Base-by-base conservation (phyloP, 768 basidiomycete genomes). In the Leccinum sublutescens region DNA sequence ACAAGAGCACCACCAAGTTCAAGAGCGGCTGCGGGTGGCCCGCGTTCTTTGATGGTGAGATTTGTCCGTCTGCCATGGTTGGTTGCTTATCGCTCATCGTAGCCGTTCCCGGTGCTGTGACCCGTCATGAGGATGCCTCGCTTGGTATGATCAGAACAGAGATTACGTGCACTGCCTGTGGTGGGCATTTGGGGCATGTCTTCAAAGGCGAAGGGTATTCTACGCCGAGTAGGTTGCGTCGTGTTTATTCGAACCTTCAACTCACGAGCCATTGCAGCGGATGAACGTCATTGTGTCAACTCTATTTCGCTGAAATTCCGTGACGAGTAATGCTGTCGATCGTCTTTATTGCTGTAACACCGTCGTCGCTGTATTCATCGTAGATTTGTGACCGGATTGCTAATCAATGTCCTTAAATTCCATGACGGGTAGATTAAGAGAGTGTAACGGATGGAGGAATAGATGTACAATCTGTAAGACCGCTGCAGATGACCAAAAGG, bases 21-120 rank as follows among this genome's bases (percentile, higher is more conserved):
- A 82, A 89, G 66, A 94, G 91, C 59, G 93, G 93, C 8, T 96
- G 93, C 67, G 95, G 95, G 23, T 98, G 95, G 95, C 95, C 95
- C n/a, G 93, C 95, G 1, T 98, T 97, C 81, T 98, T 89, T 70
- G 95, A 96, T 70, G 90, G 90, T 89, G 61, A 57, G 76, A 65
- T 9, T 23, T 21, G 58, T 9, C n/a, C n/a, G 7, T 34, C 14
- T 7, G 29, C 21, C 36, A 10, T 52, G 25, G 7, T 25, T 19
- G 25, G 52, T 54, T 10, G 47, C 55, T 59, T n/a, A 63, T 38
- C 12, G 25, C 48, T 27, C n/a, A 43, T 45, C 33, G 33, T 61
- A 92, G 93, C 94, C 8, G 84, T 96, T 61, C 95, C 95, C 6
- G 95, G 94, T 34, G 93, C 95, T 23, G 91, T 98, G 31, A 82